Evolutionary conservation across 768 basidiomycete species (phyloP).

Genomic region (Termitomyces titanicus): DNA sequence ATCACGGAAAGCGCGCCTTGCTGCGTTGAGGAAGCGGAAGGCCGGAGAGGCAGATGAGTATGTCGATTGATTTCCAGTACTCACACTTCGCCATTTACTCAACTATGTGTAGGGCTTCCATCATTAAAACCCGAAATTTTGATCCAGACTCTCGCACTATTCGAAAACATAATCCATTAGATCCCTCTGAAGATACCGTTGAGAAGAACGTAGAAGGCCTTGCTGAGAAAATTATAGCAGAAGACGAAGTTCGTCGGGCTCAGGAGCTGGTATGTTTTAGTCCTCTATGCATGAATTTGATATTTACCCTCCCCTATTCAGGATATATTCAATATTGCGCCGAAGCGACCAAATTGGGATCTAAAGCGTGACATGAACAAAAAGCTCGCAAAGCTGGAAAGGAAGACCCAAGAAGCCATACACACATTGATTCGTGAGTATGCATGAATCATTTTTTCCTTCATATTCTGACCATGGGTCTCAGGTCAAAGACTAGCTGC

Average conservation of each 20-base stretch:
- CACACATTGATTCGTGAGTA: constrained; percentile 90
- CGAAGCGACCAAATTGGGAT: constrained; percentile 96
- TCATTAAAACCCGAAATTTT: constrained; percentile 77
- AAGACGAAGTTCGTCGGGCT: constrained; percentile 80
- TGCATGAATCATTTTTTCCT: background rate
- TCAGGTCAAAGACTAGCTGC: constrained; percentile 76
- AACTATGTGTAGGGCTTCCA: constrained; percentile 31
- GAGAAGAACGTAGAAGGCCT: constrained; percentile 83
- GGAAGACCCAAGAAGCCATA: constrained; percentile 89
- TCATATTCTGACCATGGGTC: background rate
- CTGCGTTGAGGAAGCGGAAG: constrained; percentile 74
- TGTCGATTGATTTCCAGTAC: constrained; percentile 5
- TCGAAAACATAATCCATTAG: constrained; percentile 55
- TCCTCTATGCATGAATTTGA: background rate
- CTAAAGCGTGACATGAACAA: constrained; percentile 92
- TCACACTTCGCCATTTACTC: background rate
- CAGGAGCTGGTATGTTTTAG: constrained; percentile 75
- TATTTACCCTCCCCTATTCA: constrained; percentile 24
- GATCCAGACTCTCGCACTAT: constrained; percentile 84
- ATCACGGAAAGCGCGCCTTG: constrained; percentile 73
- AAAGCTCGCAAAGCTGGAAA: constrained; percentile 83
- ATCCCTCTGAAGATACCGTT: constrained; percentile 78
- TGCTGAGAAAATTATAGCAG: constrained; percentile 78
- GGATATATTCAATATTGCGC: constrained; percentile 97
- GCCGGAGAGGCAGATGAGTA: constrained; percentile 51